Evolutionary conservation across 2,329 filamentous ascomycete genomes (phyloP), one percentile per base, ranked within the genome.

Genomic region (Alternaria ventricosa): DNA sequence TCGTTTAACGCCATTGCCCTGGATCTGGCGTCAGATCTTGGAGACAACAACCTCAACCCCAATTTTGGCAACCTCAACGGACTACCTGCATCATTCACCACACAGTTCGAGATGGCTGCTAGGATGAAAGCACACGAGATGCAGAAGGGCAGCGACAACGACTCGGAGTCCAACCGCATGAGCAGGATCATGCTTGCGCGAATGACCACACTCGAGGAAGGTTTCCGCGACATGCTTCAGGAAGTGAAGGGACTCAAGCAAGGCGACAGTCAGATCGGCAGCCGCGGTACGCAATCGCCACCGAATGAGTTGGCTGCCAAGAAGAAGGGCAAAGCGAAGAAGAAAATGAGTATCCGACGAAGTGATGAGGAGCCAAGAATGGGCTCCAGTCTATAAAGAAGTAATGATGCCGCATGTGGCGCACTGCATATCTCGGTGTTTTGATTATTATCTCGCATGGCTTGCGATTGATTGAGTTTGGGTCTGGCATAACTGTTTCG

Each of bases 161-260:
- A 77, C 18, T 76, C 76, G 2, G 78, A 80, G n/a, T 73, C 69
- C 12, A 78, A 75, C 12, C 72, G 77, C 41, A 79, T 91, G 75
- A 87, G 90, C 70, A 88, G 93, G 60, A 86, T 97, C 49, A 91
- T 97, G 80, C 84, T 97, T 49, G 93, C 93, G 9, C 86, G 93
- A 33, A 97, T 97, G 93, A 96, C 96, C 78, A 95, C 91, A 8
- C 85, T 98, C 3, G 94, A 98, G 78, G 93, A 97, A 80, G 91
- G 94, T 13, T 95, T 98, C 78, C 87, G 91, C 3, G 93, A 97
- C 63, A 90, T 97, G n/a, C 87, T 94, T 60, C 89, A 88, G 66
- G 93, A 96, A 78, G 90, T 97, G 78, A 89, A 92, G 65, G 88
- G 89, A 66, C 81, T 87, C 77, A 87, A 84, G 79, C 79, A 78